Conservation (phyloP, 2,329 filamentous ascomycete genomes). For the Xylaria sp. region DNA sequence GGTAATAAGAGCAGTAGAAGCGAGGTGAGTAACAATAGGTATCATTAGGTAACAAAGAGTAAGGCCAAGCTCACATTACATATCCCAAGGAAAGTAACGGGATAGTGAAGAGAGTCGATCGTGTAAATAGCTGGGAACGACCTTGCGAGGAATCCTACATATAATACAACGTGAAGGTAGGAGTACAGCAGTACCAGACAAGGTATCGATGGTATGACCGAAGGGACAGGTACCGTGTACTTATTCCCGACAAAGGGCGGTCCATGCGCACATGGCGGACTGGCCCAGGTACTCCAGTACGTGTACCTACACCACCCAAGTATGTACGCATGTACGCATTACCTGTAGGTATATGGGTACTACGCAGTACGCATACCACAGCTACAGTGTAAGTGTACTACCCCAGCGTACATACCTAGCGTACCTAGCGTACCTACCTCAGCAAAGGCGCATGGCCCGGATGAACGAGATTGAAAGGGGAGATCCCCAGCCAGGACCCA, state of each 20-base stretch:
- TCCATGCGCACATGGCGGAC: constrained; percentile 26
- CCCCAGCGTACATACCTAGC: neutral
- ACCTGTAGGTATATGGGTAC: too few species aligned
- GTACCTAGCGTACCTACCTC: constrained; percentile 20
- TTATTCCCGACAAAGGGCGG: constrained; percentile 29
- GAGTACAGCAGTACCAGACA: constrained; percentile 13
- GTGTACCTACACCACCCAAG: neutral
- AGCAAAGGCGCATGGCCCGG: constrained; percentile 29
- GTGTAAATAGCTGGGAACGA: constrained; percentile 22
- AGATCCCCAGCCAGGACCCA: constrained; percentile 27
- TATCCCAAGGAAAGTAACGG: constrained; percentile 18
- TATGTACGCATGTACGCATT: neutral
- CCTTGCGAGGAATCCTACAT: constrained; percentile 36
- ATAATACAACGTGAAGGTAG: constrained; percentile 23
- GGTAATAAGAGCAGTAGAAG: too few species aligned
- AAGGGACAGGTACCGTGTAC: constrained; percentile 11
- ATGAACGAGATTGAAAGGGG: constrained; percentile 33
- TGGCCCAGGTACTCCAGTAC: neutral
- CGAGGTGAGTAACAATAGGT: constrained; percentile 8
- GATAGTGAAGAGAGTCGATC: constrained; percentile 27
- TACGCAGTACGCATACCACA: neutral
- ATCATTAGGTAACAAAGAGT: constrained; percentile 14
- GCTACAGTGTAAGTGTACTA: too few species aligned
- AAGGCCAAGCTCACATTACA: constrained; percentile 16
- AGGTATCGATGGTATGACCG: constrained; percentile 9